Percentiles rank a stretch among this genome's conserved stretches.
phyloP scores from a whole-genome alignment of 2,329 filamentous ascomycete species.

The Eutypella sp. region DNA sequence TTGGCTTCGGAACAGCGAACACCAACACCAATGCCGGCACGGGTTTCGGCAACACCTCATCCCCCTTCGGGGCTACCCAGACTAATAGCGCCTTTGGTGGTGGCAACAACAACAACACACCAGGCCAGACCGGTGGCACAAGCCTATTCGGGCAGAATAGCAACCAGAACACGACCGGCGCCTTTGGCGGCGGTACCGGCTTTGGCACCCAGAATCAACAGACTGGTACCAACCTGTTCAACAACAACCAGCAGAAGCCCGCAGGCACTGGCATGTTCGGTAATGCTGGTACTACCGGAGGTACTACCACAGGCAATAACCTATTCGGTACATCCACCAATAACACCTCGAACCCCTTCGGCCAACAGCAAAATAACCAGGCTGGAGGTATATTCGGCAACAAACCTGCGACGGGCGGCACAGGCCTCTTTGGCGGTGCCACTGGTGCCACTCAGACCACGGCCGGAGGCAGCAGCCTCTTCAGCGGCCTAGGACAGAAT shows the following conservation, averaged over 20 bases:
- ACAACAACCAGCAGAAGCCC: conserved; percentile 30
- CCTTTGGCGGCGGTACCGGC: conserved; percentile 22
- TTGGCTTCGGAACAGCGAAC: conserved; percentile 19
- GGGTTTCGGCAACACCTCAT: conserved; percentile 10
- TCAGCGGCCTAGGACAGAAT: conserved; percentile 38
- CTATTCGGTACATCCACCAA: conserved; percentile 39
- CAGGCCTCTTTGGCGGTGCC: conserved; percentile 41
- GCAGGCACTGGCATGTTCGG: conserved; percentile 37
- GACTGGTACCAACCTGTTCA: conserved; percentile 30
- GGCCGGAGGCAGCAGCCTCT: conserved; percentile 43
- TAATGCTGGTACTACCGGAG: conserved; percentile 18
- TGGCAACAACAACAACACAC: conserved; percentile 24
- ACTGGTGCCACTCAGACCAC: conserved; percentile 30
- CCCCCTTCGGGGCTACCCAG: conserved; percentile 25
- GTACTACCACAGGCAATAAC: conserved; percentile 28
- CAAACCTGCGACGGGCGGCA: conserved; percentile 27
- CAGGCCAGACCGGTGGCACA: conserved; percentile 18
- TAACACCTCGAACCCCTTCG: conserved; percentile 22
- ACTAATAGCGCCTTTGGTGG: conserved; percentile 16
- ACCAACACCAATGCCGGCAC: conserved; percentile 5
- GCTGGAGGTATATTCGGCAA: conserved; percentile 43
- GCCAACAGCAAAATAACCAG: conserved; percentile 18
- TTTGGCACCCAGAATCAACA: conserved; percentile 36
- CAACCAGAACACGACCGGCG: conserved; percentile 21
- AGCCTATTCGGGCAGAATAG: conserved; percentile 34